phyloP scores from a whole-genome alignment of 495 filamentous ascomycete species.

The Penicillium robsamsonii region DNA sequence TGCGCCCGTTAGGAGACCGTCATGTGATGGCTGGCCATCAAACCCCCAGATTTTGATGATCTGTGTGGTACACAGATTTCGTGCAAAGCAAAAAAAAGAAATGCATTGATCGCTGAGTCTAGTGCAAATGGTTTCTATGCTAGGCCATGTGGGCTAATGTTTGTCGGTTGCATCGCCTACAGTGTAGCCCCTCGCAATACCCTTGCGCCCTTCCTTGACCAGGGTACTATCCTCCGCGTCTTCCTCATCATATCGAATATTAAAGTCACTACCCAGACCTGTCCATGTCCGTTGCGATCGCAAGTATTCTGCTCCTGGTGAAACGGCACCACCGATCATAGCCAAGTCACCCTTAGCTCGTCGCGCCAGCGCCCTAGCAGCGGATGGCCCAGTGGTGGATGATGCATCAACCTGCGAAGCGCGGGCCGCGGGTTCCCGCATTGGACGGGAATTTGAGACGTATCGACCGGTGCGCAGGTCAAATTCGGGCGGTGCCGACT shows the following conservation, averaged over 20 bases:
- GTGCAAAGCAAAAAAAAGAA: not conserved
- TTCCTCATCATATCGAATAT: constrained; percentile 62
- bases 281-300: constrained; percentile 83
- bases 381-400: constrained; percentile 29
- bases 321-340: constrained; percentile 73
- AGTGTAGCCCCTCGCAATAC: constrained; percentile 86
- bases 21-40: constrained; percentile 27
- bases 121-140: constrained; percentile 12
- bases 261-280: constrained; percentile 86
- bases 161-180: constrained; percentile 56
- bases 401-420: constrained; percentile 35
- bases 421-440: constrained; percentile 50
- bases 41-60: constrained; percentile 13
- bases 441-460: constrained; percentile 78
- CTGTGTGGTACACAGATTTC: not conserved
- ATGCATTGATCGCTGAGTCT: constrained; percentile 10
- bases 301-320: constrained; percentile 86
- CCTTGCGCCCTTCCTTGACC: constrained; percentile 81
- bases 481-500: constrained; percentile 81
- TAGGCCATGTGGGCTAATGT: constrained; percentile 30
- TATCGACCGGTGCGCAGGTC: constrained; percentile 87
- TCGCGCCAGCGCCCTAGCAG: constrained; percentile 51
- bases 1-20: constrained; percentile 25
- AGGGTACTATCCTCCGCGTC: constrained; percentile 47
- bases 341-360: constrained; percentile 70